These are phyloP conservation scores for Penicillium sp. DNA, from an alignment of 2,329 filamentous ascomycete species.

Conservation along the genomic window DNA sequence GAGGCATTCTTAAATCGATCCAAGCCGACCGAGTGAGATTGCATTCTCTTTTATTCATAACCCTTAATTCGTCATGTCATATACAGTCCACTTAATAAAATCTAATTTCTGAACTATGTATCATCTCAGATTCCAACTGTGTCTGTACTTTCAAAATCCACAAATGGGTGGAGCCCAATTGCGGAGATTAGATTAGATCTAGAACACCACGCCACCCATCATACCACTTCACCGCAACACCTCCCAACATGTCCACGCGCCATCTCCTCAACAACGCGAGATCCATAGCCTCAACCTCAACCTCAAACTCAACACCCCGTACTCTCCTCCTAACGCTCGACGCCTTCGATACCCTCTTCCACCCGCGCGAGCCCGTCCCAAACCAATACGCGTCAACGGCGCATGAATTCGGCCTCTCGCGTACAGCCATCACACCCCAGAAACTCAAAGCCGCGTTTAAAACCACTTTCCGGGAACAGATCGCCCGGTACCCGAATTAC, in stretches of 20 bases:
- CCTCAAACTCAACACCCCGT: constrained; percentile 1
- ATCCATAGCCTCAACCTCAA: not conserved
- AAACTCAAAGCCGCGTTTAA: constrained; percentile 39
- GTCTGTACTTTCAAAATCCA: not conserved
- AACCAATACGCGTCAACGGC: constrained; percentile 43
- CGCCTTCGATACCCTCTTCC: constrained; percentile 47
- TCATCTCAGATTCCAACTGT: too few species aligned
- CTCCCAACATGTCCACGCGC: not conserved
- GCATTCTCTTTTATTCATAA: not conserved
- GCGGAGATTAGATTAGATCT: not conserved
- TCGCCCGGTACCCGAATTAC: constrained; percentile 42
- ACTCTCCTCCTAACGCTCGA: constrained; percentile 47
- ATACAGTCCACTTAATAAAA: too few species aligned
- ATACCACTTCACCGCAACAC: not conserved
- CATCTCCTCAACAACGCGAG: not conserved
- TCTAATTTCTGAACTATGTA: too few species aligned
- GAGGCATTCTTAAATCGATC: not conserved
- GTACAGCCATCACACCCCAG: constrained; percentile 25
- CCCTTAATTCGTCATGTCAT: too few species aligned
- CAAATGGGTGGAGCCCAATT: not conserved
- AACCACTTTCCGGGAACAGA: constrained; percentile 33
- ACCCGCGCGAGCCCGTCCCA: constrained; percentile 40
- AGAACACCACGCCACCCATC: not conserved
- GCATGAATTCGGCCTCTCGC: constrained; percentile 35
- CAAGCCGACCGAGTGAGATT: not conserved